Base-by-base conservation (phyloP, 2,329 filamentous ascomycete genomes). In the Emericellopsis cladophorae region DNA sequence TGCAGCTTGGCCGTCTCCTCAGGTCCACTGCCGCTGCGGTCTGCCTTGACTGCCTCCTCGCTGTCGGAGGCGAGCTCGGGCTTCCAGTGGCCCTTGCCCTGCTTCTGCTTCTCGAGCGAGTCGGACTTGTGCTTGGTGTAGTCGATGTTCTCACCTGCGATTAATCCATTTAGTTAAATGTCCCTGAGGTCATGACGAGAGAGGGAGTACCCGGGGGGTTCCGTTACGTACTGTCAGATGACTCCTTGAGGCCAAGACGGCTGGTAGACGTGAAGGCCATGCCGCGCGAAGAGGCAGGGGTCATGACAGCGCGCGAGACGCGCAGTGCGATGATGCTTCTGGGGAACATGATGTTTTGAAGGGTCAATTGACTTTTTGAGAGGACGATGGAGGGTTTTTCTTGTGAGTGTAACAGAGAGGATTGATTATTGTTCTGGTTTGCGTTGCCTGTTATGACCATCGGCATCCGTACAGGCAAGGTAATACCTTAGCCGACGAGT, bases 21-120 rank as follows among this genome's bases (percentile, higher is more conserved):
- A n/a, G 49, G 31, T 36, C 56, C 50, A 34, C 61, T 50, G 10
- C 33, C 16, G 22, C 45, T 44, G 24, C 74, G 74, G 56, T 82
- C 83, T 33, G 78, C 82, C 65, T 75, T 80, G 60, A 92, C 70
- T 50, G 76, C 76, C 58, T 84, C 83, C 67, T 93, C 86, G 60
- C 81, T 84, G 60, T 86, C 77, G 39, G 79, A 84, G 4, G 85
- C 84, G 39, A 93, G 68, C 57, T 82, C 79, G 18, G 81, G 70
- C 63, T 84, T 82, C 85, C 86, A 92, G 55, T 86, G 72, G 40
- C 70, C 80, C 56, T 76, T 71, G 45, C 84, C 84, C 32, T 72
- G 61, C 58, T 81, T 76, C 45, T 85, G 73, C 67, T 89, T 88
- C 47, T 69, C 44, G 35, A 81, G 61, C 21, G 68, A 67, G 52